These are phyloP conservation scores for Cenchrus fungigraminus DNA, from an alignment of 176 grass and related monocot species.

Conservation along the genomic window DNA sequence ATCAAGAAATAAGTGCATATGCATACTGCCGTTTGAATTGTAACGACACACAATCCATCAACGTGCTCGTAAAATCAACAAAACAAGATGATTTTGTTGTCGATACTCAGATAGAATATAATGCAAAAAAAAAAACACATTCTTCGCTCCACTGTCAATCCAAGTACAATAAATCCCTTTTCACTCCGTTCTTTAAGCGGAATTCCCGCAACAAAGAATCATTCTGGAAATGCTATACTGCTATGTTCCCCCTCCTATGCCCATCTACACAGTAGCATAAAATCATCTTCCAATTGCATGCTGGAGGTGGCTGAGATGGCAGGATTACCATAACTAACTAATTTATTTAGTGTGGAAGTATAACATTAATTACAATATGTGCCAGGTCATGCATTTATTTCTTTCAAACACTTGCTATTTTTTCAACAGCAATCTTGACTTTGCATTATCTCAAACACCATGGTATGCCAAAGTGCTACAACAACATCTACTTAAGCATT, in stretches of 20 bases:
- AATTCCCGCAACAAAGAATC: constrained; percentile 11
- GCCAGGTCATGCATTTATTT: not conserved
- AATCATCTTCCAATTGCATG: not conserved
- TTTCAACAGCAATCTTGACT: not conserved
- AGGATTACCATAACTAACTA: constrained; percentile 13
- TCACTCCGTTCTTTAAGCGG: not conserved
- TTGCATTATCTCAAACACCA: constrained; percentile 3
- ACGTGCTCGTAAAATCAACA: not conserved
- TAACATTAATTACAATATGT: constrained; percentile 10
- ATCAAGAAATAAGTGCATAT: constrained; percentile 40
- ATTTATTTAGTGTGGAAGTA: constrained; percentile 25
- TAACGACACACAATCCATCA: not conserved
- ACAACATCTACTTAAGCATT: constrained; percentile 28
- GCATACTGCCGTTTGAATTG: not conserved
- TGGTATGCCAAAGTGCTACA: not conserved
- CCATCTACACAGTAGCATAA: not conserved
- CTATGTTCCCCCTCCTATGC: not conserved
- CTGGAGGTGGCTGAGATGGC: not conserved
- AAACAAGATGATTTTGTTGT: not conserved
- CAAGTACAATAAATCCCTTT: constrained; percentile 21
- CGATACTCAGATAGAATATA: constrained; percentile 4
- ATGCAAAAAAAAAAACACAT: constrained; percentile 21
- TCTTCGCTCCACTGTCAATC: constrained; percentile 8
- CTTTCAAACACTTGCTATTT: constrained; percentile 19
- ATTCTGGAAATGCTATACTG: not conserved